Conservation (phyloP, 2,329 filamentous ascomycete genomes). For the Beauveria sp. region DNA sequence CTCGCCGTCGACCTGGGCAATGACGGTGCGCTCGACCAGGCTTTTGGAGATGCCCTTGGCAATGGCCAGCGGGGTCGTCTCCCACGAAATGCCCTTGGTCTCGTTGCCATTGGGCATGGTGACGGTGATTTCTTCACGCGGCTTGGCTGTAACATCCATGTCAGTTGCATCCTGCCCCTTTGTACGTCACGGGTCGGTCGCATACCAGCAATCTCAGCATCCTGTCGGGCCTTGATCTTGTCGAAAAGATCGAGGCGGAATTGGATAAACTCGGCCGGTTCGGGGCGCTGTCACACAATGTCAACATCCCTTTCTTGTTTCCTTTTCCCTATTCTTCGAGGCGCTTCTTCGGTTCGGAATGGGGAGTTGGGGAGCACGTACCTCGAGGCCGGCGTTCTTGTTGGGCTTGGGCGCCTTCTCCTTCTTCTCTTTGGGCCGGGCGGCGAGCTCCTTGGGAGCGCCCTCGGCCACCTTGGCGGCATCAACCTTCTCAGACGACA, state of each 20-base stretch:
- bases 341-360: slow-evolving; percentile 14
- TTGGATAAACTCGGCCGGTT: slow-evolving; percentile 67
- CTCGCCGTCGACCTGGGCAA: slow-evolving; percentile 74
- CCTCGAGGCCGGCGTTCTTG: slow-evolving; percentile 52
- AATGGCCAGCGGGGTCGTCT: slow-evolving; percentile 79
- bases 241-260: slow-evolving; percentile 84
- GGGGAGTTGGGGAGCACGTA: slow-evolving; percentile 11
- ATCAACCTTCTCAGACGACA: slow-evolving; percentile 32
- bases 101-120: slow-evolving; percentile 65
- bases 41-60: slow-evolving; percentile 76
- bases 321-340: neutral
- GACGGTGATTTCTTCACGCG: slow-evolving; percentile 66
- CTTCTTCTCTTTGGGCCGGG: slow-evolving; percentile 29
- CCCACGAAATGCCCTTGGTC: slow-evolving; percentile 74
- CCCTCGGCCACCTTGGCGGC: slow-evolving; percentile 27
- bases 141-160: slow-evolving; percentile 46
- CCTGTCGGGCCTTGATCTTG: slow-evolving; percentile 74
- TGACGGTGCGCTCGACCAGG: slow-evolving; percentile 76
- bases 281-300: slow-evolving; percentile 26
- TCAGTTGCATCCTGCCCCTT: slow-evolving; percentile 5
- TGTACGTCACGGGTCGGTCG: slow-evolving; percentile 7
- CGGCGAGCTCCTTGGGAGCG: slow-evolving; percentile 26
- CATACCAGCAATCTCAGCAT: slow-evolving; percentile 57
- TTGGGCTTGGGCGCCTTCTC: slow-evolving; percentile 40
- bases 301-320: slow-evolving; percentile 17